phyloP scores from a whole-genome alignment of 2,329 filamentous ascomycete genomes.

The Neopestalotiopsis rosae region DNA sequence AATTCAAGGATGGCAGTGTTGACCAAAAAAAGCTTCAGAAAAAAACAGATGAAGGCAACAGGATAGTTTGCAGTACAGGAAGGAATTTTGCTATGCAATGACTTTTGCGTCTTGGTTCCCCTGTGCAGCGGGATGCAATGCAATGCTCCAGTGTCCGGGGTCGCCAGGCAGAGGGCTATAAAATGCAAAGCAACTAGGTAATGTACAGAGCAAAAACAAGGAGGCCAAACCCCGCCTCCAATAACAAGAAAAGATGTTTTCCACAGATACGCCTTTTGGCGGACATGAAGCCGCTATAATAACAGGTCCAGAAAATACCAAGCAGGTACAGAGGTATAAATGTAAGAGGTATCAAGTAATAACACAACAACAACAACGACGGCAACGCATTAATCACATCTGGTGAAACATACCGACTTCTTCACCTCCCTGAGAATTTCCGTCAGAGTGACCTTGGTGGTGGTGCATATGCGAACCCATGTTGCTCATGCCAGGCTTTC shows the following conservation, averaged over 20 bases:
- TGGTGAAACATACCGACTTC: constrained; percentile 99
- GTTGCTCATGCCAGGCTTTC: constrained; percentile 68
- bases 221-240: constrained; percentile 33
- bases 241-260: constrained; percentile 24
- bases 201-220: constrained; percentile 60
- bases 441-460: constrained; percentile 74
- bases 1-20: background rate
- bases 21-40: constrained; percentile 3
- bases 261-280: constrained; percentile 42
- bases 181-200: constrained; percentile 52
- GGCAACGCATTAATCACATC: constrained; percentile 69
- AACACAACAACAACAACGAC: constrained; percentile 35
- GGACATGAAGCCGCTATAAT: constrained; percentile 38
- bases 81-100: constrained; percentile 33
- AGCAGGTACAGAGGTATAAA: constrained; percentile 37
- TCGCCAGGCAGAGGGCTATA: constrained; percentile 37
- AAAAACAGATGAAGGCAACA: constrained; percentile 24
- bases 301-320: constrained; percentile 39
- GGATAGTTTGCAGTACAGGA: constrained; percentile 32
- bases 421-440: constrained; percentile 70
- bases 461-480: constrained; percentile 76
- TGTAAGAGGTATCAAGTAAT: constrained; percentile 43
- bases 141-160: constrained; percentile 41
- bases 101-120: constrained; percentile 42
- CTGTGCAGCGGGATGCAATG: constrained; percentile 42